A percentile compares a stretch with the other conserved stretches of the same genome.
phyloP scores from a whole-genome alignment of 139 green algal genomes.

The Haematococcus sp. region DNA sequence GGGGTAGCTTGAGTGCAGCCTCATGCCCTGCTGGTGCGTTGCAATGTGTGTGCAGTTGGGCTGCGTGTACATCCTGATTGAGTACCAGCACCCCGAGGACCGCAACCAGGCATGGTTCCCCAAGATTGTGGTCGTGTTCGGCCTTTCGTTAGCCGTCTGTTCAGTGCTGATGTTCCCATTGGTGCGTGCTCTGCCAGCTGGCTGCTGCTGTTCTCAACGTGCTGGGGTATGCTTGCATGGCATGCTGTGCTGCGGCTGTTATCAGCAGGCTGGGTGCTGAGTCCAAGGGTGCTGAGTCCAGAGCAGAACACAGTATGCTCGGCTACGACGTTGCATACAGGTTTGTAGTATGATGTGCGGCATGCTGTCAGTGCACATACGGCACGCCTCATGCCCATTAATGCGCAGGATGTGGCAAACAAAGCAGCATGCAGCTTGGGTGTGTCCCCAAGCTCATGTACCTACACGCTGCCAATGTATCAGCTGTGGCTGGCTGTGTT shows the following conservation, averaged over 20 bases:
- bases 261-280: no score
- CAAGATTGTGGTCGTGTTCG: conserved; percentile 89
- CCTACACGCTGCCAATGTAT: conserved; percentile 84
- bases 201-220: no score
- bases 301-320: no score
- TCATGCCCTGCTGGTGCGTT: no score
- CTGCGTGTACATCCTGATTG: conserved; percentile 85
- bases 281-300: no score
- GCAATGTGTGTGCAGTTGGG: conserved; percentile 11
- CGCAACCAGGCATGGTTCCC: conserved; percentile 86
- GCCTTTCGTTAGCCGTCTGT: conserved; percentile 81
- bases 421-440: conserved; percentile 62
- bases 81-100: conserved; percentile 95
- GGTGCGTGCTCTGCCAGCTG: neutral
- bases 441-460: conserved; percentile 74
- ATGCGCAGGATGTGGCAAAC: conserved; percentile 93
- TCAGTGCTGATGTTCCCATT: conserved; percentile 93
- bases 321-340: no score
- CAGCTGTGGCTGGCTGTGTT: conserved; percentile 85
- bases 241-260: no score
- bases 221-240: no score
- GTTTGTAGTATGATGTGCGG: no score
- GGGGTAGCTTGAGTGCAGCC: no score
- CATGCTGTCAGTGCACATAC: no score
- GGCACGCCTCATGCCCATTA: no score